A percentile compares a stretch with the other conserved stretches of the same genome.
These are phyloP conservation scores for Tetrahymena malaccensis DNA, from an alignment of 73 alveolate species.

Conservation along the genomic window DNA sequence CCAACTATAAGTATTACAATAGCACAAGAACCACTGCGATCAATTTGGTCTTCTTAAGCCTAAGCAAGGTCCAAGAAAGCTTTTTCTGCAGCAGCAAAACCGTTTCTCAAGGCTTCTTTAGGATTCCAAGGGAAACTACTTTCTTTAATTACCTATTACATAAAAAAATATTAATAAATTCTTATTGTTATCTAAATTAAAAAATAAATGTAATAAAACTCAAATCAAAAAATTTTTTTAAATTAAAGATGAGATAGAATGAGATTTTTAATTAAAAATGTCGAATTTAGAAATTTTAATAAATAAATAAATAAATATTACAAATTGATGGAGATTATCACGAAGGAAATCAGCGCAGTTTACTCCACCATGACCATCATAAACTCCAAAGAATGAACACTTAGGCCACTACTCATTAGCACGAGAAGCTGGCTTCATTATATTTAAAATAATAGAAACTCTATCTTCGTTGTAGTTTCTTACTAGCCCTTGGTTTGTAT, in stretches of 20 bases:
- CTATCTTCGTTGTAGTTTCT: conserved; percentile 91
- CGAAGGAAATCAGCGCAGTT: conserved; percentile 91
- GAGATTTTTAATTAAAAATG: background rate
- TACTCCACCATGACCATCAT: conserved; percentile 97
- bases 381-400: conserved; percentile 94
- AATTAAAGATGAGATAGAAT: too few species aligned
- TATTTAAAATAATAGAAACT: conserved; percentile 78
- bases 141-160: conserved; percentile 53
- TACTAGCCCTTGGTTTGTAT: conserved; percentile 93
- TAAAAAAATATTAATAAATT: background rate
- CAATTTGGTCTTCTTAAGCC: conserved; percentile 43
- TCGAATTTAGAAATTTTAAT: background rate
- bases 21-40: conserved; percentile 96
- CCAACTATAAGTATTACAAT: conserved; percentile 81
- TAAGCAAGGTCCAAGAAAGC: conserved; percentile 57
- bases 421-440: conserved; percentile 63
- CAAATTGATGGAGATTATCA: conserved; percentile 89
- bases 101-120: conserved; percentile 84
- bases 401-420: conserved; percentile 86
- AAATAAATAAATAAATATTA: conserved; percentile 13
- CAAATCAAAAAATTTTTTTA: too few species aligned
- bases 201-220: too few species aligned
- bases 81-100: conserved; percentile 89
- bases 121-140: conserved; percentile 91
- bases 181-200: too few species aligned